Evolutionary conservation across 2,329 filamentous ascomycete species (phyloP).

Genomic region (Trichoderma pleuroti): DNA sequence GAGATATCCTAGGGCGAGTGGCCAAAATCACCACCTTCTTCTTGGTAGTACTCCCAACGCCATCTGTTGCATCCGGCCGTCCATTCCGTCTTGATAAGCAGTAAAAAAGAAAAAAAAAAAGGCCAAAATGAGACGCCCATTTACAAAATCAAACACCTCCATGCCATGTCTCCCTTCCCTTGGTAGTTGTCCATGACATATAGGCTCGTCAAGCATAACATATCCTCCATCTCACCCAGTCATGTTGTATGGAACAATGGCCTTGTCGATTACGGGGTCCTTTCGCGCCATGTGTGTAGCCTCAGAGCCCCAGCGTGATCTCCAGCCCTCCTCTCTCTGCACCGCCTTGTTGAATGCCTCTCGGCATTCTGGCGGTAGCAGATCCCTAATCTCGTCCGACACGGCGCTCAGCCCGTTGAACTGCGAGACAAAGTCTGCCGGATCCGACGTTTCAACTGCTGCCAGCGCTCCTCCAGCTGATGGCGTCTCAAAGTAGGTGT

Average conservation of each 20-base stretch:
- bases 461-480: slow-evolving; percentile 44
- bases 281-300: slow-evolving; percentile 50
- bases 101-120: not conserved
- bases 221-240: slow-evolving; percentile 26
- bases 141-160: not conserved
- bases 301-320: slow-evolving; percentile 70
- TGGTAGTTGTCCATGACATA: not conserved
- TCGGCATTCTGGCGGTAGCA: slow-evolving; percentile 68
- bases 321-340: slow-evolving; percentile 66
- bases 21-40: slow-evolving; percentile 1
- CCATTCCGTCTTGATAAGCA: not conserved
- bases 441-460: slow-evolving; percentile 43
- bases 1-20: not conserved
- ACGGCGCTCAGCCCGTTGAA: slow-evolving; percentile 63
- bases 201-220: not conserved
- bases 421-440: slow-evolving; percentile 46
- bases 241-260: slow-evolving; percentile 57
- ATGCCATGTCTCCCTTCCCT: not conserved
- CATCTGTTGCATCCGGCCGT: slow-evolving; percentile 6
- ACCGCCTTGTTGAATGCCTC: slow-evolving; percentile 67
- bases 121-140: not conserved
- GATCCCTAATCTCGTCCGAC: slow-evolving; percentile 60
- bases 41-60: slow-evolving; percentile 18
- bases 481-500: slow-evolving; percentile 52
- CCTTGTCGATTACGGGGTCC: slow-evolving; percentile 59